These are phyloP conservation scores for Biancaea sappan DNA, from an alignment of 306 rosid genomes.

Conservation along the genomic window DNA sequence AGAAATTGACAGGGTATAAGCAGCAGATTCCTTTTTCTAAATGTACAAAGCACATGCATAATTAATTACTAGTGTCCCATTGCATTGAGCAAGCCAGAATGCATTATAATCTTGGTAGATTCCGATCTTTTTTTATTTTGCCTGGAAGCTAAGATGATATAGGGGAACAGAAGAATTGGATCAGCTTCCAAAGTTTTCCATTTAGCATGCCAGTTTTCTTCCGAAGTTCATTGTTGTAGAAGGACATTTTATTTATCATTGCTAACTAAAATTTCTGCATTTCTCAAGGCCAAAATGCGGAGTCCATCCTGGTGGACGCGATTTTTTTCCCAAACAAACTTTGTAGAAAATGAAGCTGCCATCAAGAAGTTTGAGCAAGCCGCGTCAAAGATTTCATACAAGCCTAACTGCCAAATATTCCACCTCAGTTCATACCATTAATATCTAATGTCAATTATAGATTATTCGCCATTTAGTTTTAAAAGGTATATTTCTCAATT, in stretches of 20 bases:
- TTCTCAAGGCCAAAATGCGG: slow-evolving; percentile 84
- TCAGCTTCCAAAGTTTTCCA: not conserved
- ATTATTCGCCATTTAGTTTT: slow-evolving; percentile 16
- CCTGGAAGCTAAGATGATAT: not conserved
- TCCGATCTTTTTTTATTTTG: not conserved
- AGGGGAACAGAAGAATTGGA: not conserved
- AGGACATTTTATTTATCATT: not conserved
- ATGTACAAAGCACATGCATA: not conserved
- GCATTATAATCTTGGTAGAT: not conserved
- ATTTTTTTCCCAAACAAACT: slow-evolving; percentile 60
- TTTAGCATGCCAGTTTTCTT: not conserved
- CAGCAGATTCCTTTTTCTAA: not conserved
- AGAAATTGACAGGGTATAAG: not conserved
- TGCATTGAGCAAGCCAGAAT: slow-evolving; percentile 8
- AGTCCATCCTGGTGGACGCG: slow-evolving; percentile 88
- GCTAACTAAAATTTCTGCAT: slow-evolving; percentile 28
- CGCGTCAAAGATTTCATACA: slow-evolving; percentile 60
- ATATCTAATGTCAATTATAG: slow-evolving; percentile 28
- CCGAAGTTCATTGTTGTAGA: not conserved
- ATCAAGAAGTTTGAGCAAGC: slow-evolving; percentile 70
- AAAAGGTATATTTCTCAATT: not conserved
- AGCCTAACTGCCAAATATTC: slow-evolving; percentile 77
- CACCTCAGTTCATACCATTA: slow-evolving; percentile 76
- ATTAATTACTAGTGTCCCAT: not conserved
- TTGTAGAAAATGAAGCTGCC: slow-evolving; percentile 67